phyloP scores from a whole-genome alignment of 768 basidiomycete species.

The Tricholoma saponaceum region DNA sequence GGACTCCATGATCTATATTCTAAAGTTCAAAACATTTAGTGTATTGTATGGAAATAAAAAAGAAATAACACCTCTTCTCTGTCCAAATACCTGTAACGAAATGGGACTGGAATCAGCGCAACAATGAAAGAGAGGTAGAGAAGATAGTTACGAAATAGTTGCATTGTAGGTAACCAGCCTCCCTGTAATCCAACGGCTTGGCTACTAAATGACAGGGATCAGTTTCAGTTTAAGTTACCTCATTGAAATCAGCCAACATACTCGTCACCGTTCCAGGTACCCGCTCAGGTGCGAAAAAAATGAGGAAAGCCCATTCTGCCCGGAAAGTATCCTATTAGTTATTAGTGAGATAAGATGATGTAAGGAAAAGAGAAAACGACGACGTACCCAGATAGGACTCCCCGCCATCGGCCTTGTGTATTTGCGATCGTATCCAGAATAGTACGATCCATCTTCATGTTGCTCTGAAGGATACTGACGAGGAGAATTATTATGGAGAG shows the following conservation, averaged over 20 bases:
- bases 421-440: conserved; percentile 70
- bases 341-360: neutral
- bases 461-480: conserved; percentile 75
- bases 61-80: conserved; percentile 52
- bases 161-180: conserved; percentile 77
- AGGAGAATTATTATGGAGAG: neutral
- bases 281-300: conserved; percentile 74
- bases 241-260: conserved; percentile 75
- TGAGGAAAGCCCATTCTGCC: conserved; percentile 76
- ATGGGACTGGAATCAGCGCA: neutral
- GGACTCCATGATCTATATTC: conserved; percentile 76
- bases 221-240: conserved; percentile 34
- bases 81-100: conserved; percentile 52
- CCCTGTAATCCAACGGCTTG: conserved; percentile 33
- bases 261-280: conserved; percentile 71
- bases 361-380: neutral
- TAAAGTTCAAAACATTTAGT: conserved; percentile 18
- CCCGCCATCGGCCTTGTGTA: conserved; percentile 47
- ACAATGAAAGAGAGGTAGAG: neutral
- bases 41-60: neutral
- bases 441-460: conserved; percentile 62
- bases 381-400: conserved; percentile 70
- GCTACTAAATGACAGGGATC: neutral
- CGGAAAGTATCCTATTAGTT: conserved; percentile 70
- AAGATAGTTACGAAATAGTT: conserved; percentile 39